phyloP scores from a whole-genome alignment of 495 filamentous ascomycete species.

The Pyrenopolyporus hunteri region DNA sequence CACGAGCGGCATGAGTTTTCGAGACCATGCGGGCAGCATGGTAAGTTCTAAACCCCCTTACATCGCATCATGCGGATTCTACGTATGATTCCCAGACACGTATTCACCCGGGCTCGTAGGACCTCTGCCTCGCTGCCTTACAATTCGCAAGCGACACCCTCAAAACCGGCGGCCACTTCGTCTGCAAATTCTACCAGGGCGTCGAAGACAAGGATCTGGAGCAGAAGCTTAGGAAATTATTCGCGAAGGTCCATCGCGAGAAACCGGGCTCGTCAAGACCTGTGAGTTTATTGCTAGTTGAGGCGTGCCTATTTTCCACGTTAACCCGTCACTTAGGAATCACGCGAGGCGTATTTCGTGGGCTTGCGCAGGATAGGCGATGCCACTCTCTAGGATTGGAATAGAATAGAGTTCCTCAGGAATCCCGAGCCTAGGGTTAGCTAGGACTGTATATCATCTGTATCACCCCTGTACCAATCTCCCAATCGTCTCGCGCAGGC shows the following conservation, averaged over 20 bases:
- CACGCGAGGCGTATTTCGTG: slow-evolving; percentile 86
- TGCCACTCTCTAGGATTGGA: slow-evolving; percentile 36
- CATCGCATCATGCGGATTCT: neutral
- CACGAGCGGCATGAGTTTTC: slow-evolving; percentile 83
- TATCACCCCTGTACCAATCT: too few species aligned
- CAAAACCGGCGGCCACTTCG: slow-evolving; percentile 80
- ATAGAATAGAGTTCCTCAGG: neutral
- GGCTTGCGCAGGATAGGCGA: slow-evolving; percentile 65
- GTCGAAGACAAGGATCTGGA: slow-evolving; percentile 81
- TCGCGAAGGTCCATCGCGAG: slow-evolving; percentile 76
- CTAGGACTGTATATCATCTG: slow-evolving; percentile 10
- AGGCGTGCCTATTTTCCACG: neutral
- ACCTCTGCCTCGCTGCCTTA: slow-evolving; percentile 85
- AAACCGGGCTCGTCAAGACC: slow-evolving; percentile 90
- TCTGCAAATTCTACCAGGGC: slow-evolving; percentile 98
- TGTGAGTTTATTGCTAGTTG: slow-evolving; percentile 58
- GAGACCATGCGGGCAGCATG: slow-evolving; percentile 95
- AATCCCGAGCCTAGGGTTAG: neutral
- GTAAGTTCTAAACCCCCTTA: slow-evolving; percentile 56
- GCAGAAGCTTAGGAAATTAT: slow-evolving; percentile 70
- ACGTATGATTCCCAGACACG: neutral
- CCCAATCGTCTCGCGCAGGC: too few species aligned
- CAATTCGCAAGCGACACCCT: slow-evolving; percentile 83
- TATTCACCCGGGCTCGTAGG: slow-evolving; percentile 57
- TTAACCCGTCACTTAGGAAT: slow-evolving; percentile 68